These are phyloP conservation scores for Umbilicus rupestris DNA, from an alignment of 164 flowering plant genomes.

Conservation along the genomic window DNA sequence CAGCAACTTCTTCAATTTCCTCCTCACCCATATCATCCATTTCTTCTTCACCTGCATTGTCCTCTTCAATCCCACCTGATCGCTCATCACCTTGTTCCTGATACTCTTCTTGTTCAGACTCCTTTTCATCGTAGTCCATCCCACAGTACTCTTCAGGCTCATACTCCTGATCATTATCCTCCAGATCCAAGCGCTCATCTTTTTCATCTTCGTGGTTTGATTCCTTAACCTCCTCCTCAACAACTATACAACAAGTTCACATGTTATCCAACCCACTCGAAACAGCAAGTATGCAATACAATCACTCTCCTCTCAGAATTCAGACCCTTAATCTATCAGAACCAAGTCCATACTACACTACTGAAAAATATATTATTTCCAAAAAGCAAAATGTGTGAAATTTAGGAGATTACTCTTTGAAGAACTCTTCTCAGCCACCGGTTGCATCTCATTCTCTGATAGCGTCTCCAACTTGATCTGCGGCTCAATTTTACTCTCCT, in stretches of 20 bases:
- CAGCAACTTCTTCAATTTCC: slow-evolving; percentile 16
- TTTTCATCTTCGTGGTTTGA: slow-evolving; percentile 8
- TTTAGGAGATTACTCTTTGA: neutral
- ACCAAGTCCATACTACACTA: neutral
- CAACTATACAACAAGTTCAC: neutral
- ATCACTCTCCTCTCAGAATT: neutral
- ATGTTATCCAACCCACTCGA: too few relatives aligned
- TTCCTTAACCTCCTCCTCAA: slow-evolving; percentile 3
- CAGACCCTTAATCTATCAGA: neutral
- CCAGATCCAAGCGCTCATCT: slow-evolving; percentile 9
- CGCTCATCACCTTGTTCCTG: slow-evolving; percentile 5
- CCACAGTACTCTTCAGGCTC: slow-evolving; percentile 11
- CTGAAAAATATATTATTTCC: neutral
- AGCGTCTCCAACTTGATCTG: neutral
- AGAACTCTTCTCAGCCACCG: neutral
- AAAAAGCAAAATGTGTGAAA: neutral
- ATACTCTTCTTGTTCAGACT: slow-evolving; percentile 13
- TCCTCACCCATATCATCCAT: slow-evolving; percentile 9
- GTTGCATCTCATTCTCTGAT: neutral
- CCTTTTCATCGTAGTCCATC: slow-evolving; percentile 10
- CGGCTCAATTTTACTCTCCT: neutral
- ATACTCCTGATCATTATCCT: slow-evolving; percentile 9
- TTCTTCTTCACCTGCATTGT: slow-evolving; percentile 12
- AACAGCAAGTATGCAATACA: neutral
- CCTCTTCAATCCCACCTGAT: slow-evolving; percentile 11